Percentiles rank a stretch among this genome's conserved stretches.
Conservation (phyloP, 1,139 yeast genomes). For the Yamadazyma aaseri region DNA sequence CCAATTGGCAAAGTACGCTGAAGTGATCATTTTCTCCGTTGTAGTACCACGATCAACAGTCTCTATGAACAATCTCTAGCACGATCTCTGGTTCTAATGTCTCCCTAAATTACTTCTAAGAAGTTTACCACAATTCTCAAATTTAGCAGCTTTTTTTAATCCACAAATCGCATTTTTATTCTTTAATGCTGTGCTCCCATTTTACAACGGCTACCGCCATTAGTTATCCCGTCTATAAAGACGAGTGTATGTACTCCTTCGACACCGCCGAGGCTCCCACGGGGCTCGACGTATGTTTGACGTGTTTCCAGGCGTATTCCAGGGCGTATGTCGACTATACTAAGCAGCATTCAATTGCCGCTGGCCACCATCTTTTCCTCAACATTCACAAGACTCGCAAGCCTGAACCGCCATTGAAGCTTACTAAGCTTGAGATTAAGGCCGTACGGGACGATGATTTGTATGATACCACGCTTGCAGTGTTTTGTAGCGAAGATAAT, state of each 20-base stretch:
- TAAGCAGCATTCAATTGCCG: conserved; percentile 44
- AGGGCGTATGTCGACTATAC: conserved; percentile 54
- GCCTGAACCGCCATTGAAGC: conserved; percentile 49
- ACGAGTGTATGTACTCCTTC: conserved; percentile 80
- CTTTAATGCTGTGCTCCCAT: conserved; percentile 1
- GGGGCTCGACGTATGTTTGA: conserved; percentile 75
- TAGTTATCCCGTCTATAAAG: conserved; percentile 52
- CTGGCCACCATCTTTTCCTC: conserved; percentile 55
- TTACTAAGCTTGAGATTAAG: conserved; percentile 71
- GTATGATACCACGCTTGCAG: conserved; percentile 47
- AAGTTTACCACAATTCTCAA: no score
- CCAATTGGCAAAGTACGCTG: conserved; percentile 58
- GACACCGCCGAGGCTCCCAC: conserved; percentile 57
- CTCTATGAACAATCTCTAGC: no score
- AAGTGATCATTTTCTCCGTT: conserved; percentile 22
- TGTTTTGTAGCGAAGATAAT: conserved; percentile 44
- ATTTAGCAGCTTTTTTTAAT: background rate
- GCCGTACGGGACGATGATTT: conserved; percentile 69
- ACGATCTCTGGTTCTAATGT: no score
- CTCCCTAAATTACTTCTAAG: no score
- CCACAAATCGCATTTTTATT: no score
- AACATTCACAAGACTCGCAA: conserved; percentile 54
- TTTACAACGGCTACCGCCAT: conserved; percentile 9
- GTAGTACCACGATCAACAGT: no score
- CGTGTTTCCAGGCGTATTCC: conserved; percentile 66